These are phyloP conservation scores for Kwoniella sp. DNA, from an alignment of 768 basidiomycete genomes.

Conservation along the genomic window DNA sequence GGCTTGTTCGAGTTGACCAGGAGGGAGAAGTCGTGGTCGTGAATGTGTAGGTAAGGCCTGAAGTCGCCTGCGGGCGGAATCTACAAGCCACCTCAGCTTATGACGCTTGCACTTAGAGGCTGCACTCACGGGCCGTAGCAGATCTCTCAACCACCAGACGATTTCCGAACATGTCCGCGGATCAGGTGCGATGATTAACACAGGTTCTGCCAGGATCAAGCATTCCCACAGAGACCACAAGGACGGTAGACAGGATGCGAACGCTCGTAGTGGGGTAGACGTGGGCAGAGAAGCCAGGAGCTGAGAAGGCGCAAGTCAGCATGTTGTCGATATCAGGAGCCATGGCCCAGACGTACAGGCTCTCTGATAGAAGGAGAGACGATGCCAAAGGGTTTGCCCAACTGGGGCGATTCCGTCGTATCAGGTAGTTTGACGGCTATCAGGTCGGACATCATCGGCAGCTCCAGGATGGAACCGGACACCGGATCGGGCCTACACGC, in stretches of 20 bases:
- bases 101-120: not conserved
- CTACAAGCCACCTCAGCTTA: slow-evolving; percentile 50
- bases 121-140: slow-evolving; percentile 68
- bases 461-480: slow-evolving; percentile 64
- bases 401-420: slow-evolving; percentile 66
- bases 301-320: slow-evolving; percentile 12
- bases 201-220: slow-evolving; percentile 79
- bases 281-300: slow-evolving; percentile 48
- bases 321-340: not conserved
- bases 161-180: slow-evolving; percentile 73
- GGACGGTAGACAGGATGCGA: slow-evolving; percentile 50
- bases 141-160: slow-evolving; percentile 85
- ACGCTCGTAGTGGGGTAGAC: slow-evolving; percentile 47
- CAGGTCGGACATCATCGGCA: slow-evolving; percentile 77
- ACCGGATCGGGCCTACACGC: slow-evolving; percentile 76
- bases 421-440: slow-evolving; percentile 69
- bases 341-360: slow-evolving; percentile 1
- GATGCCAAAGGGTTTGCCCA: slow-evolving; percentile 61
- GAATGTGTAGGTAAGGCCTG: slow-evolving; percentile 93
- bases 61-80: slow-evolving; percentile 79
- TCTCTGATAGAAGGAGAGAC: not conserved
- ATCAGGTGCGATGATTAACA: slow-evolving; percentile 76
- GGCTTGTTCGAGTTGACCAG: slow-evolving; percentile 69
- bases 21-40: slow-evolving; percentile 73
- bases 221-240: slow-evolving; percentile 75